Evolutionary conservation across 768 basidiomycete species (phyloP).

Genomic region (Trametes maxima): DNA sequence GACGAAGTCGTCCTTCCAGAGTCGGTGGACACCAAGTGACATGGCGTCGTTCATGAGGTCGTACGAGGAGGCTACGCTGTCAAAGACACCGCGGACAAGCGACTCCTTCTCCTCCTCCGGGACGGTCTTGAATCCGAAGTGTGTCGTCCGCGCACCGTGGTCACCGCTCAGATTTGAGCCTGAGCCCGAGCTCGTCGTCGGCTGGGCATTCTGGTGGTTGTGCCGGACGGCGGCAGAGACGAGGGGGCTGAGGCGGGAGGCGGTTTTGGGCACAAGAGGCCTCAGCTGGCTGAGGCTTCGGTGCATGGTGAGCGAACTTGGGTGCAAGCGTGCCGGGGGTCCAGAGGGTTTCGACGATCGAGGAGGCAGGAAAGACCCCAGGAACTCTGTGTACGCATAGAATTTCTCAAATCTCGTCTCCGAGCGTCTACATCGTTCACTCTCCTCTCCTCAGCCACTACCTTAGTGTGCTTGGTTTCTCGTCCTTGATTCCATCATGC

Average conservation of each 20-base stretch:
- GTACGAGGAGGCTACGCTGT: conserved; percentile 93
- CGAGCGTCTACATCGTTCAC: not conserved
- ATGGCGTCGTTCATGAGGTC: conserved; percentile 99
- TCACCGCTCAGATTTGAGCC: conserved; percentile 9
- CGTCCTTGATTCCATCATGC: conserved; percentile 8
- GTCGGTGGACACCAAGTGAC: conserved; percentile 91
- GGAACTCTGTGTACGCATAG: conserved; percentile 13
- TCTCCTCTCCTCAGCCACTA: not conserved
- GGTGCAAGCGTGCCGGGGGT: conserved; percentile 10
- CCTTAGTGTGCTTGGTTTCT: not conserved
- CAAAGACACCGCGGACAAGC: conserved; percentile 91
- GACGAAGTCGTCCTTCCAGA: conserved; percentile 96
- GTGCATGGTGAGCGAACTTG: conserved; percentile 18
- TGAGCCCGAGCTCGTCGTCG: conserved; percentile 1
- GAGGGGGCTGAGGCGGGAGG: not conserved
- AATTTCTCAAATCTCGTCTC: conserved; percentile 7
- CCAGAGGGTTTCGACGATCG: conserved; percentile 1
- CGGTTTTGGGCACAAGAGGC: conserved; percentile 8
- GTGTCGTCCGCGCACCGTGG: conserved; percentile 53
- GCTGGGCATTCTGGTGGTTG: conserved; percentile 16
- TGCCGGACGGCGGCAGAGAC: conserved; percentile 3
- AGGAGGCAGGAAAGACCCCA: not conserved
- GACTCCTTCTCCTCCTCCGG: conserved; percentile 86
- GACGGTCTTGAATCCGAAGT: conserved; percentile 93
- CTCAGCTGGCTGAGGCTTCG: conserved; percentile 20